Evolutionary conservation across 495 filamentous ascomycete species (phyloP).

Genomic region (Penicillium paxilli): DNA sequence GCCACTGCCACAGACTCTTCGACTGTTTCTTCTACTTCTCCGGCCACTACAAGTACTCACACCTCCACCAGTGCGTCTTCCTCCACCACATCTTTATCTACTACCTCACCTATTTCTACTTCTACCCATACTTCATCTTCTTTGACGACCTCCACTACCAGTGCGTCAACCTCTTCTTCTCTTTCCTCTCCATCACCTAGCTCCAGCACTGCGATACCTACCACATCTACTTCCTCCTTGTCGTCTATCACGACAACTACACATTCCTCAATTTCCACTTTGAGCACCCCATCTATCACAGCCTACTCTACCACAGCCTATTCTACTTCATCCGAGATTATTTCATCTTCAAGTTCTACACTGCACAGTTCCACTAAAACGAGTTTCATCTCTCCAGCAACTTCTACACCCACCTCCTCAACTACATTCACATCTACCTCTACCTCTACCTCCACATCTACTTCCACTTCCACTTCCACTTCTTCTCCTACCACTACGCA

Average conservation of each 20-base stretch:
- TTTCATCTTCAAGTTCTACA: too few relatives aligned
- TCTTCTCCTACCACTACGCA: constrained; percentile 1
- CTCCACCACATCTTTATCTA: constrained; percentile 23
- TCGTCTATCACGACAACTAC: constrained; percentile 8
- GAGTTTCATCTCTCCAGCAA: background rate
- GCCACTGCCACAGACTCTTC: constrained; percentile 14
- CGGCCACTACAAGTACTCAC: constrained; percentile 27
- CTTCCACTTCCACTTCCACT: background rate
- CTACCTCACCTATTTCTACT: constrained; percentile 21
- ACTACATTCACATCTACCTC: background rate
- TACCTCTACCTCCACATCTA: background rate
- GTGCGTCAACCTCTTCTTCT: constrained; percentile 15
- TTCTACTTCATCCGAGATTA: constrained; percentile 1
- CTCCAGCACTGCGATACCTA: constrained; percentile 4
- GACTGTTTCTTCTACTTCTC: constrained; percentile 21
- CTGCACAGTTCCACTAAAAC: constrained; percentile 7
- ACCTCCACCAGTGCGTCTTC: constrained; percentile 27
- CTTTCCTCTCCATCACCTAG: constrained; percentile 1
- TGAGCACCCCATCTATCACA: constrained; percentile 2
- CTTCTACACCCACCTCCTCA: constrained; percentile 8
- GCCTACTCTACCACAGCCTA: constrained; percentile 1
- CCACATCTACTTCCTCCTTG: constrained; percentile 1
- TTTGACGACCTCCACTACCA: constrained; percentile 17
- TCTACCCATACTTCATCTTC: constrained; percentile 24
- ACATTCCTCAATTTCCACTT: constrained; percentile 3